phyloP scores from a whole-genome alignment of 257 asterid genomes.

The Fraxinus pennsylvanica region DNA sequence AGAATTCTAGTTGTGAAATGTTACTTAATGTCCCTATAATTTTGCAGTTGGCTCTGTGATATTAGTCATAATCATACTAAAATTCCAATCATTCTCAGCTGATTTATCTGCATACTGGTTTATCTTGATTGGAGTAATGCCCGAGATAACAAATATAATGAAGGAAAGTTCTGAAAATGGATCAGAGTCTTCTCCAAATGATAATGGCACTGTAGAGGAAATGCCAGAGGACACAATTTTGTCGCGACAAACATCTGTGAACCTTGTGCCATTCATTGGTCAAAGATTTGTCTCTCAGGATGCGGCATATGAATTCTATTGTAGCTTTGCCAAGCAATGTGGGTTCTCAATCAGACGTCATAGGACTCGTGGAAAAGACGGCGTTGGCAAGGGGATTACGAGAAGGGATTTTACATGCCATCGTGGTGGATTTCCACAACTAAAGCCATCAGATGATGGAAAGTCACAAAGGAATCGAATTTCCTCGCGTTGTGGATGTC shows the following conservation, averaged over 20 bases:
- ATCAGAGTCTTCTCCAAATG: conserved; percentile 58
- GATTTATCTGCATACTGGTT: conserved; percentile 22
- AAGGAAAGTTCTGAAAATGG: conserved; percentile 50
- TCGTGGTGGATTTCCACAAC: conserved; percentile 61
- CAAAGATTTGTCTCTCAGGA: conserved; percentile 63
- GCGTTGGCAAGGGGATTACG: conserved; percentile 62
- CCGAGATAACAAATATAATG: conserved; percentile 34
- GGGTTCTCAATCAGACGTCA: conserved; percentile 67
- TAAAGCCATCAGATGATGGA: conserved; percentile 45
- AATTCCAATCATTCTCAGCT: conserved; percentile 17
- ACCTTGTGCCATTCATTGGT: conserved; percentile 58
- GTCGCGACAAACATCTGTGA: conserved; percentile 49
- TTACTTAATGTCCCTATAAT: background rate
- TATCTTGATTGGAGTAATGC: conserved; percentile 31
- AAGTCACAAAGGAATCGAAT: conserved; percentile 53
- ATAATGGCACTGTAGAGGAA: conserved; percentile 58
- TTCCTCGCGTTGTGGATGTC: conserved; percentile 67
- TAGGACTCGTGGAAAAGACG: conserved; percentile 59
- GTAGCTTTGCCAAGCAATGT: conserved; percentile 60
- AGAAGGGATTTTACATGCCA: conserved; percentile 66
- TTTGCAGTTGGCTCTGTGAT: background rate
- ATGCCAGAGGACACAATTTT: conserved; percentile 59
- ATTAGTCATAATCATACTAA: background rate
- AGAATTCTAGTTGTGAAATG: background rate
- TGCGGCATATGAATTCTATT: conserved; percentile 59